Percentiles rank a stretch among this genome's conserved stretches.
Evolutionary conservation across 352 stramenopile genomes (phyloP).

Genomic region (Pythium utonaiense): DNA sequence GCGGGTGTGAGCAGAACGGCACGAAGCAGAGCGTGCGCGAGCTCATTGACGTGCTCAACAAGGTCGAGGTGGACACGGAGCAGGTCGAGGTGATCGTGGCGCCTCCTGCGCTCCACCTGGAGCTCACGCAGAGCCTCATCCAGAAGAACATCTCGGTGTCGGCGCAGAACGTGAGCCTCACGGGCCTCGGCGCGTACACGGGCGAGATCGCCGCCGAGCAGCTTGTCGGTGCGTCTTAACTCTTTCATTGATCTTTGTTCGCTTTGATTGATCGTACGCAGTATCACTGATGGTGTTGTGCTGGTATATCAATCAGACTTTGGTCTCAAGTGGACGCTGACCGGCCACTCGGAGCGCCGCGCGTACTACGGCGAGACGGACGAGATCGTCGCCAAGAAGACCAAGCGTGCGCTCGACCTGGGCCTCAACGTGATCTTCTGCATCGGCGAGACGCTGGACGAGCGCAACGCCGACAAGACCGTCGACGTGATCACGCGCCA

Average conservation of each 20-base stretch:
- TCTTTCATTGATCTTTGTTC: conserved; percentile 12
- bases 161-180: conserved; percentile 66
- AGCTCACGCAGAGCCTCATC: conserved; percentile 36
- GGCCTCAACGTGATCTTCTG: conserved; percentile 95
- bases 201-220: conserved; percentile 87
- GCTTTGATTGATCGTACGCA: conserved; percentile 32
- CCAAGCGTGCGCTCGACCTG: conserved; percentile 85
- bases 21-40: conserved; percentile 82
- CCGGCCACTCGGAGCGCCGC: conserved; percentile 92
- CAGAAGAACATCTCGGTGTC: conserved; percentile 61
- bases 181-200: conserved; percentile 90
- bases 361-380: conserved; percentile 92
- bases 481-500: conserved; percentile 94
- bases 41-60: conserved; percentile 79
- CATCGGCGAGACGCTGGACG: conserved; percentile 94
- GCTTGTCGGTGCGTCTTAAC: conserved; percentile 67
- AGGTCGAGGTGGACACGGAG: conserved; percentile 59
- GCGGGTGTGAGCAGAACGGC: conserved; percentile 38
- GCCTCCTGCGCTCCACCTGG: conserved; percentile 57
- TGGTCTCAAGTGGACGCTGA: conserved; percentile 77
- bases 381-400: conserved; percentile 93
- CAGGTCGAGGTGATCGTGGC: conserved; percentile 72
- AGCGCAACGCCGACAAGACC: conserved; percentile 87
- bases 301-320: conserved; percentile 44
- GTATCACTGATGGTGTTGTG: conserved; percentile 72